Evolutionary conservation across 208 protist species (phyloP).

Genomic region (Acanthamoeba rhysodes): DNA sequence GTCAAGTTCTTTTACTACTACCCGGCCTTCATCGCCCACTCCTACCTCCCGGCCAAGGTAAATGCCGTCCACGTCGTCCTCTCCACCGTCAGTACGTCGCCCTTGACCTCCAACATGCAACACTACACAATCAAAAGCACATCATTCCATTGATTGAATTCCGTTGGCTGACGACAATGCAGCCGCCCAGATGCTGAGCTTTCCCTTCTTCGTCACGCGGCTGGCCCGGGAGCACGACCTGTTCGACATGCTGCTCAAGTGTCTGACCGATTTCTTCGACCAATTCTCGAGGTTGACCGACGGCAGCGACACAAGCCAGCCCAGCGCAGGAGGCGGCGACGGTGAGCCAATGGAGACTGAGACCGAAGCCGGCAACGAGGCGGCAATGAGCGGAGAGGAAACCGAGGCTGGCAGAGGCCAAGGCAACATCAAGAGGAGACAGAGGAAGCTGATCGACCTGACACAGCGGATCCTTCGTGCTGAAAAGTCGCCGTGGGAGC

Average conservation of each 20-base stretch:
- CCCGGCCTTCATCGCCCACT: conserved; percentile 1
- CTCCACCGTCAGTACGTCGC: conserved; percentile 36
- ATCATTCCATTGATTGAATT: too few relatives aligned
- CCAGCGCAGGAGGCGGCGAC: neutral
- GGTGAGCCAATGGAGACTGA: neutral
- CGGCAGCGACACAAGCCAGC: neutral
- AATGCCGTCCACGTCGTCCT: conserved; percentile 4
- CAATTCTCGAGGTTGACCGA: neutral
- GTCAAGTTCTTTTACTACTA: conserved; percentile 18
- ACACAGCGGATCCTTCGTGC: neutral
- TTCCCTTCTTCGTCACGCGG: neutral
- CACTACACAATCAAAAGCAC: neutral
- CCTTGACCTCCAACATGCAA: neutral
- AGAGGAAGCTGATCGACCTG: neutral
- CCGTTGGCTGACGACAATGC: neutral
- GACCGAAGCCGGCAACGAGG: too few relatives aligned
- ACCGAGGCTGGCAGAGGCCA: too few relatives aligned
- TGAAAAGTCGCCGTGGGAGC: conserved; percentile 3
- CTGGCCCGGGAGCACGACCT: neutral
- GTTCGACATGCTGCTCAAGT: conserved; percentile 36
- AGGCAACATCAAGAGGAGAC: neutral
- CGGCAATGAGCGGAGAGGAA: too few relatives aligned
- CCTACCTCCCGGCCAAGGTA: neutral
- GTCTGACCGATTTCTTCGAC: conserved; percentile 7
- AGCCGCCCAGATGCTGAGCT: conserved; percentile 53